Percentiles rank a stretch among this genome's conserved stretches.
Evolutionary conservation across 2,329 filamentous ascomycete species (phyloP).

Genomic region (Grosmannia clavigera): DNA sequence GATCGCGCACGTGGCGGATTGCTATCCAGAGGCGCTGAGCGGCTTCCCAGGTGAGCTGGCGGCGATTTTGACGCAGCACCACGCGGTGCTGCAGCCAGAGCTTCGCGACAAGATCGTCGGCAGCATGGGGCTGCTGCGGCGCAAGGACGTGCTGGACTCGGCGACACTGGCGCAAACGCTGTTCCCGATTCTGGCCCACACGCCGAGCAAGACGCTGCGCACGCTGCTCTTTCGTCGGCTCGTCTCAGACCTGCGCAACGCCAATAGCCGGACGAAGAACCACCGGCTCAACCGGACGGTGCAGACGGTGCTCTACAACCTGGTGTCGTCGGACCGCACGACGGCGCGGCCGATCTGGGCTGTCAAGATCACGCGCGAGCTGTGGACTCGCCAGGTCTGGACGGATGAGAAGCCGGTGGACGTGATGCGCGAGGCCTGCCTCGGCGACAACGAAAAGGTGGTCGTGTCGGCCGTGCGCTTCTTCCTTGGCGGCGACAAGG

Average conservation of each 20-base stretch:
- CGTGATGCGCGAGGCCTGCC: conserved; percentile 87
- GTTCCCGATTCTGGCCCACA: conserved; percentile 83
- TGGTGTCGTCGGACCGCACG: conserved; percentile 73
- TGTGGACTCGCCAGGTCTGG: conserved; percentile 97
- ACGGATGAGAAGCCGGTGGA: conserved; percentile 85
- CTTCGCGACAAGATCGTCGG: conserved; percentile 90
- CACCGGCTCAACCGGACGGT: conserved; percentile 88
- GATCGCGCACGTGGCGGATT: conserved; percentile 85
- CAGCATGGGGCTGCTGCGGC: conserved; percentile 72
- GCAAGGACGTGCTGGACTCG: conserved; percentile 88
- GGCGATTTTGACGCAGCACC: conserved; percentile 67
- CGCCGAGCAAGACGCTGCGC: conserved; percentile 79
- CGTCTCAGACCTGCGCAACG: conserved; percentile 74
- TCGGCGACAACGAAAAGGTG: conserved; percentile 89
- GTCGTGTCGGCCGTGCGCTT: conserved; percentile 78
- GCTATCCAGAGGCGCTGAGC: conserved; percentile 70
- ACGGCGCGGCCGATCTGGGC: conserved; percentile 89
- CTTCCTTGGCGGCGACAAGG: conserved; percentile 92
- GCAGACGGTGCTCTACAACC: conserved; percentile 85
- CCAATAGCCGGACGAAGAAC: conserved; percentile 78
- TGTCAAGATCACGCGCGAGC: conserved; percentile 84
- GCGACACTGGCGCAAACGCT: conserved; percentile 64
- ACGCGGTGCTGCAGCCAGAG: conserved; percentile 70
- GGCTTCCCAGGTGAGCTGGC: conserved; percentile 73
- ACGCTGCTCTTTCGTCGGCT: conserved; percentile 80